Conservation (phyloP, 2,329 filamentous ascomycete genomes). For the Aspergillus proliferans region DNA sequence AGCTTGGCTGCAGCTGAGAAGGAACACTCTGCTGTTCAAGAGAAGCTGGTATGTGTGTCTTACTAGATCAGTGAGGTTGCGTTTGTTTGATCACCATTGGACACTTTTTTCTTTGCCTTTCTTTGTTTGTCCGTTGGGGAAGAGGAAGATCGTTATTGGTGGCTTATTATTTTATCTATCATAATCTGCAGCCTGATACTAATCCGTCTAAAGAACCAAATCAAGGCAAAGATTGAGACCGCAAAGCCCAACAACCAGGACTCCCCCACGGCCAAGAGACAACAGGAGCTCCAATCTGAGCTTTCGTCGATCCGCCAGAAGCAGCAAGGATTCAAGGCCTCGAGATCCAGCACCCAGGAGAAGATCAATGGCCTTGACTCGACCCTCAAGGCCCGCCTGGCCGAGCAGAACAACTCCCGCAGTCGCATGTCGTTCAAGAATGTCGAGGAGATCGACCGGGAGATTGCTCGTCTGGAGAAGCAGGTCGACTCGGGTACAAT, state of each 20-base stretch:
- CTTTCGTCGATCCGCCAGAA: slow-evolving; percentile 77
- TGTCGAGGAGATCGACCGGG: slow-evolving; percentile 76
- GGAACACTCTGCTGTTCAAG: slow-evolving; percentile 71
- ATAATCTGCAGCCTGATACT: slow-evolving; percentile 10
- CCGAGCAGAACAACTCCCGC: slow-evolving; percentile 80
- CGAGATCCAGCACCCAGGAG: slow-evolving; percentile 70
- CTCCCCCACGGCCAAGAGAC: slow-evolving; percentile 72
- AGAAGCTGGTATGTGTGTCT: slow-evolving; percentile 53
- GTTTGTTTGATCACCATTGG: neutral
- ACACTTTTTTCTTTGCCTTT: neutral
- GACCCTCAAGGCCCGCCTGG: slow-evolving; percentile 75
- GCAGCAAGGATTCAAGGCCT: slow-evolving; percentile 81
- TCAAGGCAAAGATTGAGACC: slow-evolving; percentile 82
- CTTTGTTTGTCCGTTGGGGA: neutral
- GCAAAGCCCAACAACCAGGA: slow-evolving; percentile 77
- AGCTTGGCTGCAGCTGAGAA: slow-evolving; percentile 77
- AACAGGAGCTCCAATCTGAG: slow-evolving; percentile 77
- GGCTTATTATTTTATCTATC: neutral
- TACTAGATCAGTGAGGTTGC: neutral
- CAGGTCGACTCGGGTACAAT: slow-evolving; percentile 84
- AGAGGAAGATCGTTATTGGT: neutral
- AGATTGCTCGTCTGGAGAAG: slow-evolving; percentile 74
- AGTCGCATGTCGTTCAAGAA: slow-evolving; percentile 79
- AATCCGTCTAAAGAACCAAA: slow-evolving; percentile 62
- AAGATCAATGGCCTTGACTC: slow-evolving; percentile 90